A percentile compares a stretch with the other conserved stretches of the same genome.
phyloP scores from a whole-genome alignment of 2,329 filamentous ascomycete species.

The Sporothrix inflata region DNA sequence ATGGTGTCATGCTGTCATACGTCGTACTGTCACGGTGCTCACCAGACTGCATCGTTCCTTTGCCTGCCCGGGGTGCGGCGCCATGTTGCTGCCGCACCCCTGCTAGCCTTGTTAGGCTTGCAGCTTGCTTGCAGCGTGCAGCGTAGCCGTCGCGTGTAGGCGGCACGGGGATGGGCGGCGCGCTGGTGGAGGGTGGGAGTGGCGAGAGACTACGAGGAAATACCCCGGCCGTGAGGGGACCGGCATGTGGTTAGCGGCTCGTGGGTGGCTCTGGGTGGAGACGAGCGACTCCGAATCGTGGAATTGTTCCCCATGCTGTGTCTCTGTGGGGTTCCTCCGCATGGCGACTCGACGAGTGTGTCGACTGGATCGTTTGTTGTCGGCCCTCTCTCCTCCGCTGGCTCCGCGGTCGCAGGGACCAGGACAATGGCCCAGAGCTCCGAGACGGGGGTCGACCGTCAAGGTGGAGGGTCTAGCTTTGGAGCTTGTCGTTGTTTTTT shows the following conservation, averaged over 20 bases:
- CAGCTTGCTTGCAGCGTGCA: too few relatives aligned
- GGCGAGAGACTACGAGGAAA: not conserved
- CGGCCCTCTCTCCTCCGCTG: not conserved
- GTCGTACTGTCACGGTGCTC: not conserved
- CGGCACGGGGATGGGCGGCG: slow-evolving; percentile 23
- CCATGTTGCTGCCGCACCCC: not conserved
- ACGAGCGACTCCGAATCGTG: not conserved
- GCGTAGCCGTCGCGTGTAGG: slow-evolving; percentile 22
- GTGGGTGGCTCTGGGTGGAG: not conserved
- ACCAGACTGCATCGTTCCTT: not conserved
- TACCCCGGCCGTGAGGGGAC: not conserved
- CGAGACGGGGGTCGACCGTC: not conserved
- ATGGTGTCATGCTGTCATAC: not conserved
- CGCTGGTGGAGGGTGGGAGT: not conserved
- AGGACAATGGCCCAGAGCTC: not conserved
- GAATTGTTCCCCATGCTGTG: not conserved
- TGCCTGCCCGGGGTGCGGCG: not conserved
- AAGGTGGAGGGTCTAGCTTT: not conserved
- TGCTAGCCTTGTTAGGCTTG: not conserved
- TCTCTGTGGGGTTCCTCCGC: not conserved
- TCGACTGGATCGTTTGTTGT: not conserved
- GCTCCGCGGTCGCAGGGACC: not conserved
- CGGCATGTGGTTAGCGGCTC: not conserved
- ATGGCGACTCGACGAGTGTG: not conserved
- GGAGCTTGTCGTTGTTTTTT: not conserved